Evolutionary conservation across 2,329 filamentous ascomycete genomes (phyloP), one percentile per base, ranked within the genome.

Genomic region (Simplicillium aogashimaense): DNA sequence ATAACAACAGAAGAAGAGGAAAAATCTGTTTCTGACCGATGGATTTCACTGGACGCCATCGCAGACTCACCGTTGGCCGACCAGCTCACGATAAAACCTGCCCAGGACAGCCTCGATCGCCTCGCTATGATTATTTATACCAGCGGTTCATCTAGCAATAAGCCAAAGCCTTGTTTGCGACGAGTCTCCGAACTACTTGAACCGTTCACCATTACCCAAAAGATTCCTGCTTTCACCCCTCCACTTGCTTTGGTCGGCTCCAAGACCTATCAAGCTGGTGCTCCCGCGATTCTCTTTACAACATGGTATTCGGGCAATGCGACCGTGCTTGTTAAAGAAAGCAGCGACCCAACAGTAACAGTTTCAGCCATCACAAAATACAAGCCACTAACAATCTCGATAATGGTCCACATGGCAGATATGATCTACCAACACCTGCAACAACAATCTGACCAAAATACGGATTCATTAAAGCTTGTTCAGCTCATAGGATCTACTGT

Each of bases 71-170:
- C 25, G 10, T 17, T 15, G n/a, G 10, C 28, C 29, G 14, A 32
- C 28, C 11, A n/a, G 28, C 10, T 31, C 28, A 13, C 25, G n/a
- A 17, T 16, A n/a, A 4, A 18, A 29, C 37, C 37, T 4, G 14
- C 28, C 7, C 37, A 29, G 28, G 37, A 38, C 29, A 11, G n/a
- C 14, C 29, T 16, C 5, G 37, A 38, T 29, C 37, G 37, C 25
- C n/a, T 38, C 12, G 37, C 37, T 13, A 39, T 39, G 12, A 16
- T 38, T 29, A 38, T 38, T 12, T 38, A 38, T 29, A 29, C 37
- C 12, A 38, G 37, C 11, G 37, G 37, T 16, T 31, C 37, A 2
- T 38, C 37, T 25, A 38, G 20, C 37, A 14, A 17, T 29, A 31
- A 38, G 6, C 37, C 37, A 15, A 38, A 38, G 29, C 28, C 18